Conservation (phyloP, 148 eudicot genomes). For the Tetragonia tetragonoides region DNA sequence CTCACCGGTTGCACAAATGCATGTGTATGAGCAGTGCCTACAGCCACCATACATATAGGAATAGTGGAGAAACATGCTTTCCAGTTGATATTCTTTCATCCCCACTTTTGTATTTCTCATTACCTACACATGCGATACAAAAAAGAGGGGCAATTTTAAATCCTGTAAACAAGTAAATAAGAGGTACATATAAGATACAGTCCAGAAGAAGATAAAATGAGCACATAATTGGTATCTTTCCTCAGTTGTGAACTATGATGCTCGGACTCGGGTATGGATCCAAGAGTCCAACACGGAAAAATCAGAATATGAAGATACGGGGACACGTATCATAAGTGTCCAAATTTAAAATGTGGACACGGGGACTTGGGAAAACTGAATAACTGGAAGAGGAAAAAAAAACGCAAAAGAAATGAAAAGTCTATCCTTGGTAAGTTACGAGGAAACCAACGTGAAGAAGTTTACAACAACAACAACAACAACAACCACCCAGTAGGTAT, state of each 20-base stretch:
- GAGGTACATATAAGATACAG: not conserved
- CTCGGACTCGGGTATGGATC: no score
- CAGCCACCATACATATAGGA: slow-evolving; percentile 93
- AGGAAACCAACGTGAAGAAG: no score
- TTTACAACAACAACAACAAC: no score
- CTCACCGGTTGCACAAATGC: slow-evolving; percentile 91
- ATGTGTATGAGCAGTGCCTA: slow-evolving; percentile 98
- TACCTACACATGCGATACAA: slow-evolving; percentile 49
- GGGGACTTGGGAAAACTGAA: no score
- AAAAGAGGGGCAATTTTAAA: not conserved
- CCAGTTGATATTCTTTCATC: slow-evolving; percentile 95
- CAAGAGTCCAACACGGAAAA: no score
- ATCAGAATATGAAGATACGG: no score
- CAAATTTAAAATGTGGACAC: no score
- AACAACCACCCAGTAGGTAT: no score
- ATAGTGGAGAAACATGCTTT: slow-evolving; percentile 92
- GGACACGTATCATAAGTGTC: no score
- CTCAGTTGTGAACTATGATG: not conserved
- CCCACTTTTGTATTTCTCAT: slow-evolving; percentile 77
- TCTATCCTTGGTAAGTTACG: no score
- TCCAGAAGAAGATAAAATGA: not conserved
- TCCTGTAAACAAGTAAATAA: slow-evolving; percentile 5
- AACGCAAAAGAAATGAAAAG: no score
- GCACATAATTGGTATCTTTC: not conserved
- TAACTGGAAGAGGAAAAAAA: no score